Evolutionary conservation across 169 alveolate genomes (phyloP).

Genomic region (Cryptosporidium bovis): DNA sequence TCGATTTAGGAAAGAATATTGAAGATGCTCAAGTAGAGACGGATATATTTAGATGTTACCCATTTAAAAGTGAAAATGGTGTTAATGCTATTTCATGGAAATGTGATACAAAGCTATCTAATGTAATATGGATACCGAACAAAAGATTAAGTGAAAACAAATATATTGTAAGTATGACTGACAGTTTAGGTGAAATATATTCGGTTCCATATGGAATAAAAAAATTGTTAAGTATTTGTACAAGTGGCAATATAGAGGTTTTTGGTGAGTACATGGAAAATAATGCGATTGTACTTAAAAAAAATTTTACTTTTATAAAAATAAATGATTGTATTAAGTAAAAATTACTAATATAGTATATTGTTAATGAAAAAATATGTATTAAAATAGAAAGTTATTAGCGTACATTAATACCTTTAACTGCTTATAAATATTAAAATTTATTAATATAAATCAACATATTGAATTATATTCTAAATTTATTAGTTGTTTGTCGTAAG

Average conservation of each 20-base stretch:
- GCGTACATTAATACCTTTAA: background rate
- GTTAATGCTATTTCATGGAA: constrained; percentile 38
- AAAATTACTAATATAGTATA: background rate
- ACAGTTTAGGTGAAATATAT: constrained; percentile 37
- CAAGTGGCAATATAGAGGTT: constrained; percentile 26
- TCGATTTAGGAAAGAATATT: background rate
- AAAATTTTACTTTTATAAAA: constrained; percentile 22
- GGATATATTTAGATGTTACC: constrained; percentile 13
- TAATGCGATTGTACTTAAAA: constrained; percentile 8
- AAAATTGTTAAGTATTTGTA: constrained; percentile 40
- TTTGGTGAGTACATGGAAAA: constrained; percentile 10
- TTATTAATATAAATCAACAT: background rate
- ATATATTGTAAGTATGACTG: constrained; percentile 38
- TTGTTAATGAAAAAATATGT: too few species aligned
- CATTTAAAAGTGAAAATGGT: background rate
- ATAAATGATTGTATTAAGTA: constrained; percentile 41
- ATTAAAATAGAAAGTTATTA: background rate
- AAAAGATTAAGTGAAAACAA: background rate
- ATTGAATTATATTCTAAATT: background rate
- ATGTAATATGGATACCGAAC: constrained; percentile 59
- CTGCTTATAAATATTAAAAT: background rate
- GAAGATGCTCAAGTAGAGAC: background rate
- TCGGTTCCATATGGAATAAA: constrained; percentile 30
- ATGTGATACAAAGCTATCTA: constrained; percentile 26
- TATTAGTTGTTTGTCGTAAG: constrained; percentile 20